Evolutionary conservation across 164 flowering plant genomes (phyloP), one percentile per base, ranked within the genome.

Genomic region (Macadamia integrifolia): DNA sequence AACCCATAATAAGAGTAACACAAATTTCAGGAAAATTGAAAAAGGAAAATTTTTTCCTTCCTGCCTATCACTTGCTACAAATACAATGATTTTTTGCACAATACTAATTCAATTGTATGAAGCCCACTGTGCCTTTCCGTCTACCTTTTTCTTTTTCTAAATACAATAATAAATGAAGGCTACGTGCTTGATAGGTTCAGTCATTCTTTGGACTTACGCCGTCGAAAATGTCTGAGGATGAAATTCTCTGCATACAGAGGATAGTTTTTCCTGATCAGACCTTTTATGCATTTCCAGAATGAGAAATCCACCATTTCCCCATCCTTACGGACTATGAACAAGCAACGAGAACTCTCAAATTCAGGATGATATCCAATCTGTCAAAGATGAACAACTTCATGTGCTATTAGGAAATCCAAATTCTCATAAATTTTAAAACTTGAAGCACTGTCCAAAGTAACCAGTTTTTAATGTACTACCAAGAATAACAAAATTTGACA

Each of bases 261-360:
- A 77, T 94, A 92, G 10, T 90, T 94, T 84, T 86, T 90, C 67
- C 79, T 81, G 69, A 94, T 88, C 66, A 92, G 71, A 23, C 97
- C 97, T 76, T 94, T 94, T 58, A 92, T 86, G 85, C 99, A 94
- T 80, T 94, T 94, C 99, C 97, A 92, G 70, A 86, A 94, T 8
- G 99, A 94, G 74, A 94, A 90, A 74, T 94, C 99, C 42, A 90
- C 87, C 58, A 78, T 6, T 69, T 81, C 81, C 30, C 97, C 97
- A 72, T 92, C 91, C 77, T 87, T 94, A 35, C 89, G 88, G 61
- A 87, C 92, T 67, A 94, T 88, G 84, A 94, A 94, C 78, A 94
- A 78, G 69, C 99, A 94, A 17, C 97, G 78, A 0, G 99, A 94
- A 50, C 61, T 76, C 61, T 81, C 85, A 73, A 92, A 94, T 62